A percentile compares a stretch with the other conserved stretches of the same genome.
Conservation (phyloP, 768 basidiomycete genomes). For the Astraeus odoratus region DNA sequence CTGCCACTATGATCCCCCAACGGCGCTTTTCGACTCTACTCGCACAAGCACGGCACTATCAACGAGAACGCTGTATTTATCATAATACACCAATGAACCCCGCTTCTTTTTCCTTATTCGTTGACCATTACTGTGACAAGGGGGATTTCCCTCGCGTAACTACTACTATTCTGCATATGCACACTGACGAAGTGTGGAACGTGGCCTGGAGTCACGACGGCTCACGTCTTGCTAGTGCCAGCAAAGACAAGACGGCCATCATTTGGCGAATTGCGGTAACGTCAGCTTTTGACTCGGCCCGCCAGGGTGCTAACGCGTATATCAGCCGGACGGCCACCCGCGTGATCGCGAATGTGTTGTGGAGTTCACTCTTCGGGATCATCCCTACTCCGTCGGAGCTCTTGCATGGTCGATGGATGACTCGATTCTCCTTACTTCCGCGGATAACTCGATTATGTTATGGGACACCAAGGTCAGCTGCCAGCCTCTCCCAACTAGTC, state of each 20-base stretch:
- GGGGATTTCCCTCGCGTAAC: conserved; percentile 80
- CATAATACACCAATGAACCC: conserved; percentile 64
- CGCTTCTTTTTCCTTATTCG: conserved; percentile 71
- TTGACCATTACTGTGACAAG: conserved; percentile 79
- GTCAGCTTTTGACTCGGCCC: conserved; percentile 22
- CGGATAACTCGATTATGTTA: conserved; percentile 76
- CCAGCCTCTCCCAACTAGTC: conserved; percentile 1
- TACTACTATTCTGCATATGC: conserved; percentile 78
- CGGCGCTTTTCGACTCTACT: conserved; percentile 81
- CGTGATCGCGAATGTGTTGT: conserved; percentile 53
- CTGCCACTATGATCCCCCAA: conserved; percentile 88
- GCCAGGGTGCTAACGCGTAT: conserved; percentile 9
- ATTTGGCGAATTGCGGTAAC: conserved; percentile 81
- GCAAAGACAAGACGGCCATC: conserved; percentile 81
- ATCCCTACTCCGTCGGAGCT: conserved; percentile 69
- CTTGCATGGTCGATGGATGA: conserved; percentile 95
- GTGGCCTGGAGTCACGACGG: conserved; percentile 94
- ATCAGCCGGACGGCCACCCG: conserved; percentile 40
- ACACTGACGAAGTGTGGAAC: conserved; percentile 94
- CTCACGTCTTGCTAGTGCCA: conserved; percentile 73
- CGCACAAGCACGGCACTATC: conserved; percentile 76
- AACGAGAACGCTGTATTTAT: conserved; percentile 78
- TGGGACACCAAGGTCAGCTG: conserved; percentile 81
- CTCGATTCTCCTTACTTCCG: conserved; percentile 70
- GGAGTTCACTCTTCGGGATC: conserved; percentile 62